phyloP scores from a whole-genome alignment of 2,329 filamentous ascomycete genomes.

The Aspergillus tanneri region DNA sequence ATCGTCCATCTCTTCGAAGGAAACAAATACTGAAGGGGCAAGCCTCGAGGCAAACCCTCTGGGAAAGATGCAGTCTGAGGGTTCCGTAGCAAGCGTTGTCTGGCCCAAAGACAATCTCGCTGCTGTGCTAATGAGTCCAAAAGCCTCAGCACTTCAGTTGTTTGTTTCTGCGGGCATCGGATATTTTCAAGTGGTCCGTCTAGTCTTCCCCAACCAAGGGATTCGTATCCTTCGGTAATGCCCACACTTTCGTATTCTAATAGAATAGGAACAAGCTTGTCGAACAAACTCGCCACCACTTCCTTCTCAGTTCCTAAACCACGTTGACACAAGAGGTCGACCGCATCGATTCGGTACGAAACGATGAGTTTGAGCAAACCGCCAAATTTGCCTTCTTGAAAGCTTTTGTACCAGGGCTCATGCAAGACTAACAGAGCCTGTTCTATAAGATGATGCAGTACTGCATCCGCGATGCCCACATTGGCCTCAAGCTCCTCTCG shows the following conservation, averaged over 20 bases:
- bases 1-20: background rate
- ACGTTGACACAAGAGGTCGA: background rate
- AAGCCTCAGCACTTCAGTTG: background rate
- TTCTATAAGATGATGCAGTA: background rate
- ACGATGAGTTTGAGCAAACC: background rate
- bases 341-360: background rate
- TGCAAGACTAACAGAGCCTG: background rate
- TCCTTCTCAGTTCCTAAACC: background rate
- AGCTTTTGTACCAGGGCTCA: background rate
- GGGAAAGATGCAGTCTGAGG: background rate
- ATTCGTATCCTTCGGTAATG: conserved; percentile 7
- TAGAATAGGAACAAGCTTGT: background rate
- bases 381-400: background rate
- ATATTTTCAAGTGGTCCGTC: background rate
- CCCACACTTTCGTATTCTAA: background rate
- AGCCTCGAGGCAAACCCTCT: background rate
- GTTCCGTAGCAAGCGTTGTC: background rate
- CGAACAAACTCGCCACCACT: background rate
- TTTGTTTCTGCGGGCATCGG: background rate
- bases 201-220: background rate
- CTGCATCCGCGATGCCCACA: background rate
- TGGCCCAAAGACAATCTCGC: background rate
- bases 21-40: background rate
- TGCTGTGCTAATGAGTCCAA: background rate
- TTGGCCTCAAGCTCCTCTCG: background rate